These are phyloP conservation scores for Rhizopogon parksii DNA, from an alignment of 1,284 basidiomycete species.

Conservation along the genomic window DNA sequence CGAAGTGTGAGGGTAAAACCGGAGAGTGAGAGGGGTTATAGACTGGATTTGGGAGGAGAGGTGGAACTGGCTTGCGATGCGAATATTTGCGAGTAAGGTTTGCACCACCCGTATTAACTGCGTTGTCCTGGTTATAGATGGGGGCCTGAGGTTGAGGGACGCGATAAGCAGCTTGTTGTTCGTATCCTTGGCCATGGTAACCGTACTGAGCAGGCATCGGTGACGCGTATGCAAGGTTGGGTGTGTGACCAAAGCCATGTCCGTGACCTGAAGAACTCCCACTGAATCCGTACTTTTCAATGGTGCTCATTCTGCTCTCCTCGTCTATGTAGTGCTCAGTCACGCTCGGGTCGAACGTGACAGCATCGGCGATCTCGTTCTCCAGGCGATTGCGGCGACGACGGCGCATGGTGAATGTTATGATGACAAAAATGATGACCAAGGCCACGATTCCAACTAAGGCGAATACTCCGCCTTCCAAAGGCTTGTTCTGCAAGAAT, in stretches of 20 bases:
- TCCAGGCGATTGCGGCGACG: constrained; percentile 40
- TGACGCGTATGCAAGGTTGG: constrained; percentile 16
- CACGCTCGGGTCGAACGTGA: constrained; percentile 46
- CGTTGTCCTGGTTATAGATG: constrained; percentile 5
- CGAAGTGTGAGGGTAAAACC: constrained; percentile 16
- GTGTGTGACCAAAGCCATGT: constrained; percentile 16
- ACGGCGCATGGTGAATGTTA: constrained; percentile 45
- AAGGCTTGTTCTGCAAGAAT: constrained; percentile 58
- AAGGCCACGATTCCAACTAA: constrained; percentile 47
- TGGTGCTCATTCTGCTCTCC: constrained; percentile 19
- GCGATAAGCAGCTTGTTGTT: constrained; percentile 7
- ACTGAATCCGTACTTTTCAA: constrained; percentile 33
- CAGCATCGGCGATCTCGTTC: constrained; percentile 35
- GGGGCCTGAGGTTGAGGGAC: constrained; percentile 10
- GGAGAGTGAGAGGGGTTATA: constrained; percentile 20
- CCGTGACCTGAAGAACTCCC: constrained; percentile 31
- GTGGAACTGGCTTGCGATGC: constrained; percentile 28
- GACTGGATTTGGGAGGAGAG: constrained; percentile 19
- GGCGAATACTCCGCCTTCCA: constrained; percentile 51
- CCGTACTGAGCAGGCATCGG: constrained; percentile 11
- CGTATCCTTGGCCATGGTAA: constrained; percentile 18
- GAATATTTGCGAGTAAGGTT: constrained; percentile 29
- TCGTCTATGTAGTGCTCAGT: constrained; percentile 25
- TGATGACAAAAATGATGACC: constrained; percentile 37
- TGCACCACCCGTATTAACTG: constrained; percentile 16